Base-by-base conservation (phyloP, 208 protist genomes). In the Leishmania aethiopica region DNA sequence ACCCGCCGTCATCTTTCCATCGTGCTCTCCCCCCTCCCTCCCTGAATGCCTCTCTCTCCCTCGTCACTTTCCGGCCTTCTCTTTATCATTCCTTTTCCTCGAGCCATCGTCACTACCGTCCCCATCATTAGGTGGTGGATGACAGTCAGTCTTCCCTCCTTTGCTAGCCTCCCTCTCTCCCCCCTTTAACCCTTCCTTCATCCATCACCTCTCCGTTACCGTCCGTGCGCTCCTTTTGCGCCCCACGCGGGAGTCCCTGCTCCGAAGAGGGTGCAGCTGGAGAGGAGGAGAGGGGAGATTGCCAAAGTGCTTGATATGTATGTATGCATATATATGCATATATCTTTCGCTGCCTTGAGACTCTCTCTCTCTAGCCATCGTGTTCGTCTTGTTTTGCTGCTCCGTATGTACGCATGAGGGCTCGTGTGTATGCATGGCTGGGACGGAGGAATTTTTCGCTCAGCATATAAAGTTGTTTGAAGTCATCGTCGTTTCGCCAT, bases 301-400 rank as follows among this genome's bases (percentile, higher is more conserved):
- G 40, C 42, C 2, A 15, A n/a, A 32, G 17, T 15, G 13, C 22
- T 32, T 42, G 42, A 1, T 40, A 53, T 53, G 4, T 49, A n/a
- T 49, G 3, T 42, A 17, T 2, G 2, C 2, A 17, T 49, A n/a
- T 49, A 15, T 42, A 17, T 2, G 2, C 2, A 40, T 11, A 51
- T 53, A 15, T 6, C 35, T 73, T 15, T 73, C 42, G 6, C 19
- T 47, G 17, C 6, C 32, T n/a, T n/a, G 19, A 71, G 19, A 47
- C 35, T 71, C 32, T 53, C 8, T 42, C 0, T 49, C 5, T 22
- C 66, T 71, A 7, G 37, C 3, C 66, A 32, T 73, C 28, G 25
- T 53, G 37, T 53, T 73, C 10, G 25, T 73, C 40, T n/a, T 49
- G 37, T 35, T n/a, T 73, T 73, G 69, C 69, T 73, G 69, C 45